Base-by-base conservation (phyloP, 73 alveolate species). In the Uronychia binucleata region DNA sequence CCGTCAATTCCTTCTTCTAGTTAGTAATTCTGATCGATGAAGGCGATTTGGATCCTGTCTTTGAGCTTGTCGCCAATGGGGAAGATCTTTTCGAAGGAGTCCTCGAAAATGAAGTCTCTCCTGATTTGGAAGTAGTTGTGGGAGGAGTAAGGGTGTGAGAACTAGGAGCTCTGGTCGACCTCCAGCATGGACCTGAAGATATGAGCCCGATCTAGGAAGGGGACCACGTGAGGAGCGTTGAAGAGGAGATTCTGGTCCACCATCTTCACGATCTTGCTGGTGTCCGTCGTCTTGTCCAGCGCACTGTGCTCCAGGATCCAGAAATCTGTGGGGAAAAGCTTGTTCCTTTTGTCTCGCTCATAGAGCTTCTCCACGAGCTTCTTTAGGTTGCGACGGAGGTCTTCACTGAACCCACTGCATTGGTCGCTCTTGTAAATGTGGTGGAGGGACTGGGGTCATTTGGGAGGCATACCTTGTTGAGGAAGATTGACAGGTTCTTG, bases 21-120 rank as follows among this genome's bases (percentile, higher is more conserved):
- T n/a, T n/a, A n/a, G n/a, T n/a, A n/a, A n/a, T n/a, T n/a, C n/a
- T n/a, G n/a, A n/a, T 34, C 77, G 77, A 78, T n/a, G 28, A 67
- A 67, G 19, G 27, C 33, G 14, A 86, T 79, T 31, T 88, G 46
- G 19, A 86, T 27, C 32, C 74, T 86, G 31, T 79, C 60, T 30
- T 86, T 79, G 19, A 86, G 32, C 5, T 86, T 81, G 30, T 34
- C 88, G 5, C 88, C 87, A 26, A 79, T 31, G 1, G 84, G 84
- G 46, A 58, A 86, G 27, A 86, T 1, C 79, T 86, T 78, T 19
- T 30, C 82, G 31, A 86, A 86, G 0, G 92, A n/a, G 79, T 86
- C 92, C 33, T 86, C 87, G 1, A 86, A 33, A 26, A 86, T 11
- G 34, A 58, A 77, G 34, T 86, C 92, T 79, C 92, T 86, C 32